Base-by-base conservation (phyloP, 257 asterid species). In the Solanum chiquidenum region DNA sequence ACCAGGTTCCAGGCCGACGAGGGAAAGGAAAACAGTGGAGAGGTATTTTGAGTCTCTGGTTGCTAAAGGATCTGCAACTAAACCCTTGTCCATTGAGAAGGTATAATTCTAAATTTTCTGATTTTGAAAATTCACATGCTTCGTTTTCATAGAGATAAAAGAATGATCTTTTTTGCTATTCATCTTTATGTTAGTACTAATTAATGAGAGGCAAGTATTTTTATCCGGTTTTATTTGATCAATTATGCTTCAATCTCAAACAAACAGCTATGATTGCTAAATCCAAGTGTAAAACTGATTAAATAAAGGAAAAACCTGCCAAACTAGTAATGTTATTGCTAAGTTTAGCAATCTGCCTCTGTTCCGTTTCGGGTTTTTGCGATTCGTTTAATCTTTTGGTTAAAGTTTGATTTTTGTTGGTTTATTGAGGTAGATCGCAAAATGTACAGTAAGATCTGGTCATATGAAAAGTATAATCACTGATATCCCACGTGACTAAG, bases 21-120 rank as follows among this genome's bases (percentile, higher is more conserved):
- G 99, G 92, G 98, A 96, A 89, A 95, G 98, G 95, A 96, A 94
- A 88, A 92, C 90, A 6, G 98, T 96, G 44, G 98, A 94, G 29
- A 91, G 99, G 38, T 96, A 91, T 88, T 90, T 93, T 71, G 96
- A 90, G 89, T 88, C 84, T 34, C 88, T 91, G 69, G 85, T 91
- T 42, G 90, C 91, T 3, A 88, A 91, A 79, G 84, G 83, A 20
- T 86, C 95, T 46, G 90, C 92, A 6, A 89, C 89, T 25, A 96
- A 94, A 88, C 87, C 98, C 5, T 66, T 94, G 72, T 87, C 99
- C 5, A 92, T 96, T 87, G 96, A 91, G 89, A 95, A 95, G 98
- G 99, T 92, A 89, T 27, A 72, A 34, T 71, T 34, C 85, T 25
- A 8, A 7, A 2, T 4, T 6, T 35, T 77, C 55, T 5, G 31